These are phyloP conservation scores for Ceratobasidium papillatum DNA, from an alignment of 1,284 basidiomycete genomes.

Conservation along the genomic window DNA sequence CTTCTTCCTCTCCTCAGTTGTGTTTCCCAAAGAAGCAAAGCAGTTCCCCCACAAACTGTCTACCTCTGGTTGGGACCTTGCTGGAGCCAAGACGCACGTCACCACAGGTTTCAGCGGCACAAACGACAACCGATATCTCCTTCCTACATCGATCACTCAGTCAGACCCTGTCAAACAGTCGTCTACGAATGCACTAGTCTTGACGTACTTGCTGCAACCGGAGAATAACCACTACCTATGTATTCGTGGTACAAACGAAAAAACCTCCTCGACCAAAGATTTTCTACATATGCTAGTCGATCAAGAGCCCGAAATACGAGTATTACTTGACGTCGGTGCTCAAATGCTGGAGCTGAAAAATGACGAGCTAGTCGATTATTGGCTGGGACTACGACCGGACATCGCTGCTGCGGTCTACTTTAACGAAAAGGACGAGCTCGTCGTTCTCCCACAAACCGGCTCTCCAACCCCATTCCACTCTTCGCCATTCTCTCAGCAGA, in stretches of 20 bases:
- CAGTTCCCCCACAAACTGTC: slow-evolving; percentile 60
- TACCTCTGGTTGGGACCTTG: slow-evolving; percentile 64
- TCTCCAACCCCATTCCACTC: not conserved
- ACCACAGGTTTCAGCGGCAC: slow-evolving; percentile 64
- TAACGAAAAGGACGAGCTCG: slow-evolving; percentile 51
- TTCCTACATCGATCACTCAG: slow-evolving; percentile 60
- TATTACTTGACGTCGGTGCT: slow-evolving; percentile 65
- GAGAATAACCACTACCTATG: slow-evolving; percentile 57
- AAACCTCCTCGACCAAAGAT: slow-evolving; percentile 45
- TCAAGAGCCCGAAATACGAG: slow-evolving; percentile 54
- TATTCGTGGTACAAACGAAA: slow-evolving; percentile 38
- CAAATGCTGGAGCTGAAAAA: slow-evolving; percentile 65
- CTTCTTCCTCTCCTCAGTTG: slow-evolving; percentile 60
- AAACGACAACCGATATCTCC: slow-evolving; percentile 61
- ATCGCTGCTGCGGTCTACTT: slow-evolving; percentile 54
- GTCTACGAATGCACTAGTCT: slow-evolving; percentile 61
- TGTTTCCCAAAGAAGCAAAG: slow-evolving; percentile 56
- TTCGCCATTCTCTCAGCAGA: slow-evolving; percentile 10
- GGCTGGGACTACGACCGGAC: slow-evolving; percentile 53
- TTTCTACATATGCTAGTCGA: slow-evolving; percentile 53
- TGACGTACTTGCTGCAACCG: slow-evolving; percentile 56
- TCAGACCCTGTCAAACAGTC: slow-evolving; percentile 56
- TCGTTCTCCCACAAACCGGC: slow-evolving; percentile 7
- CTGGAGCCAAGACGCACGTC: slow-evolving; percentile 51
- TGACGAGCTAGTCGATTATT: slow-evolving; percentile 53